Evolutionary conservation across 2,329 filamentous ascomycete species (phyloP).

Genomic region (Fusarium sp.): DNA sequence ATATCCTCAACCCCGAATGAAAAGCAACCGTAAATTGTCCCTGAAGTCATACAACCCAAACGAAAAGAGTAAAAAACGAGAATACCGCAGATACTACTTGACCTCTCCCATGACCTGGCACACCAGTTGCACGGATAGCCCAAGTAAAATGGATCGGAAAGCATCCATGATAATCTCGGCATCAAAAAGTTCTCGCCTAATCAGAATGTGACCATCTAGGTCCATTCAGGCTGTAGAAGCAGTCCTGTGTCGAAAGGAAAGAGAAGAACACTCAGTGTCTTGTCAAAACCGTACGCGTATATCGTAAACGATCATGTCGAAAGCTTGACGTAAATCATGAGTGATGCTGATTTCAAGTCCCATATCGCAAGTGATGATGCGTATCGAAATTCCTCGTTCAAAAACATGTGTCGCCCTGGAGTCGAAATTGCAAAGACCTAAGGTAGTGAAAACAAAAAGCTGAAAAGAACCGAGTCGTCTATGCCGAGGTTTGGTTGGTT

Average conservation of each 20-base stretch:
- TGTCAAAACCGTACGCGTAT: conserved; percentile 20
- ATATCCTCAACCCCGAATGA: conserved; percentile 23
- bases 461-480: conserved; percentile 43
- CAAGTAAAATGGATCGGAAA: not conserved
- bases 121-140: not conserved
- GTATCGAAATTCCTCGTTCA: conserved; percentile 18
- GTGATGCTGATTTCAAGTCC: conserved; percentile 20
- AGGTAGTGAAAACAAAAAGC: conserved; percentile 36
- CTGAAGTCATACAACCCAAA: conserved; percentile 45
- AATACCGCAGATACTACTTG: not conserved
- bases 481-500: conserved; percentile 42
- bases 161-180: not conserved
- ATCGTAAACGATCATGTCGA: conserved; percentile 26
- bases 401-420: conserved; percentile 31
- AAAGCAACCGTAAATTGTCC: conserved; percentile 38
- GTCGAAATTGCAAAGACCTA: conserved; percentile 34
- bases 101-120: not conserved
- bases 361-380: conserved; percentile 10
- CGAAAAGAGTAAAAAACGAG: conserved; percentile 22
- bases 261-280: conserved; percentile 12
- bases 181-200: not conserved
- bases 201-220: not conserved
- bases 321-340: conserved; percentile 25
- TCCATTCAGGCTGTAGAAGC: not conserved
- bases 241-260: conserved; percentile 8